phyloP scores from a whole-genome alignment of 306 rosid genomes.

The Rubus idaeus region DNA sequence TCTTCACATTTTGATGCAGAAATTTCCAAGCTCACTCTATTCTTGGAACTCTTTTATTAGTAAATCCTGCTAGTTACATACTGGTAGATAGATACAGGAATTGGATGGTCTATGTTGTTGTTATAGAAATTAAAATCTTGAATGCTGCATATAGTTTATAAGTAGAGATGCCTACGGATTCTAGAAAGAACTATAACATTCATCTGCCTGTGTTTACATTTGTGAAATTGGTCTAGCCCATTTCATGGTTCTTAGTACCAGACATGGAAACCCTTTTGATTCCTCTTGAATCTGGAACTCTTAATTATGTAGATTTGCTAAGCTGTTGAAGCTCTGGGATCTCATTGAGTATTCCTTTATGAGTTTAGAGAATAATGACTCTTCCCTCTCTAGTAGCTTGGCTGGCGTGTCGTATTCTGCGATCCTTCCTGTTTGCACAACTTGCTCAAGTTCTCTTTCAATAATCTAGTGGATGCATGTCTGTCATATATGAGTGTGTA shows the following conservation, averaged over 20 bases:
- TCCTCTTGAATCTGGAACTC: background rate
- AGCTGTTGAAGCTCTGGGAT: slow-evolving; percentile 67
- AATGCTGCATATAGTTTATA: too few relatives aligned
- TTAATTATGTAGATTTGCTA: slow-evolving; percentile 39
- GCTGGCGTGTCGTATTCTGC: slow-evolving; percentile 82
- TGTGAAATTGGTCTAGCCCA: background rate
- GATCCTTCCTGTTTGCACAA: slow-evolving; percentile 61
- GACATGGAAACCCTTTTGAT: background rate
- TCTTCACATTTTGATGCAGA: background rate
- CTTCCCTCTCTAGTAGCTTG: slow-evolving; percentile 74
- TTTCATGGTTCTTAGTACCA: background rate
- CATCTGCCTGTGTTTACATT: background rate
- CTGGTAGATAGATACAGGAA: background rate
- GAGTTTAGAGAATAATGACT: slow-evolving; percentile 84
- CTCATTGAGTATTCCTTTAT: slow-evolving; percentile 79
- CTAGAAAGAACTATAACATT: background rate
- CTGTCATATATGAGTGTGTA: background rate
- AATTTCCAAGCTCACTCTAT: background rate
- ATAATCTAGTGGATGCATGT: background rate
- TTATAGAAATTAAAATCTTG: too few relatives aligned
- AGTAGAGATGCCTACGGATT: background rate
- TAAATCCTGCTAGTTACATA: background rate
- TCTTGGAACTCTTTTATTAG: background rate
- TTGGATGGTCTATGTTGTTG: background rate
- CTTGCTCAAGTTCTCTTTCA: background rate